Base-by-base conservation (phyloP, 257 asterid genomes). In the Galeopsis tetrahit region DNA sequence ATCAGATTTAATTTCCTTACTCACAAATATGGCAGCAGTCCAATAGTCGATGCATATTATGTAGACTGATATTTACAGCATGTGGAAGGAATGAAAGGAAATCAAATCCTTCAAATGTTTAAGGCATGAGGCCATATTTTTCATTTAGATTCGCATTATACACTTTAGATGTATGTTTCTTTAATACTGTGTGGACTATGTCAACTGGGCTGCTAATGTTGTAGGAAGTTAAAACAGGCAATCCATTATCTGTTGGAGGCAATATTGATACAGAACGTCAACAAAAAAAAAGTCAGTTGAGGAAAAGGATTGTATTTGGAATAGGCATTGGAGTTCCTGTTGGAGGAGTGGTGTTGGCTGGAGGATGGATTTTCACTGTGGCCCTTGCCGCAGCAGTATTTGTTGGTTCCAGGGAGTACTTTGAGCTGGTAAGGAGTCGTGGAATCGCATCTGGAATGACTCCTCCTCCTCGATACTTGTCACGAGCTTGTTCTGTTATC, bases 381-480 rank as follows among this genome's bases (percentile, higher is more conserved):
- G 92, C 84, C 67, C 81, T 95, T 70, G 79, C 99, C 38, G 96
- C 96, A 72, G 90, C 95, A 70, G 91, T 85, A 32, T 90, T 92
- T 83, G 72, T 86, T 72, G 97, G 89, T 71, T 75, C 98, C 7
- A 84, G 96, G 74, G 98, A 95, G 87, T 95, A 88, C 80, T 92
- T 95, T 87, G 99, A 88, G 83, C 91, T 92, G 75, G 97, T 95
- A 68, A 85, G 99, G 80, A 92, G 99, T 68, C 96, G 87, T 38
- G 98, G 98, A 75, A 92, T 90, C 75, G 88, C 97, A 66, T 81
- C 88, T 81, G 99, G 99, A 79, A 92, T 92, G 96, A 87, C 99
- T 66, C 97, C 99, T 70, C 99, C 96, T 74, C 97, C 99, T 79
- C 89, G 91, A 85, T 90, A 79, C 55, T 87, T 90, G 53, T 92